Conservation (phyloP, 2,329 filamentous ascomycete species). For the Penicillium sp. region DNA sequence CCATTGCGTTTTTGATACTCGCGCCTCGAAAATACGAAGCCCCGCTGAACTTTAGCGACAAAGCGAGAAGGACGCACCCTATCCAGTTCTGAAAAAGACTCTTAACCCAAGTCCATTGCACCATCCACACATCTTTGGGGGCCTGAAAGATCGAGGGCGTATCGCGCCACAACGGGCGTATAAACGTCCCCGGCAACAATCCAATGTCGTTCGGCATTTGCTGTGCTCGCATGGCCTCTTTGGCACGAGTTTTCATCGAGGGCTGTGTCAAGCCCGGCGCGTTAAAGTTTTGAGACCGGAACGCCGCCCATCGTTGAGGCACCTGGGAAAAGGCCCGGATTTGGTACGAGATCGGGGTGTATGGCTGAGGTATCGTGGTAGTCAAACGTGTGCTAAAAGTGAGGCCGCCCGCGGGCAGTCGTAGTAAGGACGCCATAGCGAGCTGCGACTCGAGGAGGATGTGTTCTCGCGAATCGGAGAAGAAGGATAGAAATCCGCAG, state of each 20-base stretch:
- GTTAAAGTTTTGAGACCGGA: slow-evolving; percentile 16
- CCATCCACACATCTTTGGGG: slow-evolving; percentile 32
- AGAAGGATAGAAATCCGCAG: slow-evolving; percentile 22
- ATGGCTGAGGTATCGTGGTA: slow-evolving; percentile 12
- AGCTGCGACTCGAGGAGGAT: slow-evolving; percentile 2
- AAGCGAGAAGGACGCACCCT: slow-evolving; percentile 26
- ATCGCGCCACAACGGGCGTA: slow-evolving; percentile 38
- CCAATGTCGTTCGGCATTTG: slow-evolving; percentile 44
- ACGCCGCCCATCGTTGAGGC: slow-evolving; percentile 22
- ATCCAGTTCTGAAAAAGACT: slow-evolving; percentile 31
- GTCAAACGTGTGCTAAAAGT: slow-evolving; percentile 18
- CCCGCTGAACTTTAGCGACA: not conserved
- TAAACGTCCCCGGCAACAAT: slow-evolving; percentile 43
- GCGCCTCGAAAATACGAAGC: not conserved
- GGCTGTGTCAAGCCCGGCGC: slow-evolving; percentile 25
- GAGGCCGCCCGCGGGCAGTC: slow-evolving; percentile 23
- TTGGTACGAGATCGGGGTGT: slow-evolving; percentile 14
- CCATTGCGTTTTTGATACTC: not conserved
- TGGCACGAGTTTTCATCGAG: slow-evolving; percentile 36
- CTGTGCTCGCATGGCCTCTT: slow-evolving; percentile 29
- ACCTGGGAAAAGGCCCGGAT: slow-evolving; percentile 37
- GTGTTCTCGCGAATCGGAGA: slow-evolving; percentile 6
- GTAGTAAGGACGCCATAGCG: slow-evolving; percentile 34
- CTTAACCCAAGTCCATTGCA: slow-evolving; percentile 43
- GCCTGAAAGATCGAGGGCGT: slow-evolving; percentile 40